phyloP scores from a whole-genome alignment of 306 rosid species.

The Cucumis melo region DNA sequence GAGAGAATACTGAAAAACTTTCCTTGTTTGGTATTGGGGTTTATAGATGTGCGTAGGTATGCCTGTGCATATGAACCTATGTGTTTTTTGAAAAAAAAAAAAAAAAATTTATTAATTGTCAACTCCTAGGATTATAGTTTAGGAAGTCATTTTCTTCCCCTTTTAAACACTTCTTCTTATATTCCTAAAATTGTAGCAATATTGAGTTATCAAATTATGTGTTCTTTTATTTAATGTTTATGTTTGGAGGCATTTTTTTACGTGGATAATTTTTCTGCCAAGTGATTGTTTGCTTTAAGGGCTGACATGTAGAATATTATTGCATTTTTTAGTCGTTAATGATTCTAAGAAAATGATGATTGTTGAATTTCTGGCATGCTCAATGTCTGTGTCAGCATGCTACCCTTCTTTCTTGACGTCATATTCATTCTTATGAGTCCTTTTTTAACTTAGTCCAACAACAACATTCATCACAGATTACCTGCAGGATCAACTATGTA shows the following conservation, averaged over 20 bases:
- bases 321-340: not conserved
- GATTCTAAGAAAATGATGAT: not conserved
- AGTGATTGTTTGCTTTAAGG: not conserved
- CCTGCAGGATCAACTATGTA: constrained; percentile 69
- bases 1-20: not conserved
- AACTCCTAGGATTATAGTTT: not conserved
- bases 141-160: not conserved
- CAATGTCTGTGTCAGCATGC: not conserved
- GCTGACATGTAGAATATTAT: not conserved
- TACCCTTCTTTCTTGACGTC: constrained; percentile 1
- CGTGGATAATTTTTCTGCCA: not conserved
- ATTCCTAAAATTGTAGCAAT: not conserved
- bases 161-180: not conserved
- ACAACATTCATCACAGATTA: constrained; percentile 47
- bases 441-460: constrained; percentile 12
- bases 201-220: not conserved
- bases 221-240: not conserved
- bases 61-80: not conserved
- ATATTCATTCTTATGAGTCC: not conserved
- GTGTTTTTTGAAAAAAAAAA: too few relatives aligned
- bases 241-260: not conserved
- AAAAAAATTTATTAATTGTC: not conserved
- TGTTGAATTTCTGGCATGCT: constrained; percentile 8
- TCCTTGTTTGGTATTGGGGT: not conserved
- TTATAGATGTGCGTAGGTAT: not conserved